Evolutionary conservation across 257 asterid genomes (phyloP).

Genomic region (Solanum rostratum): DNA sequence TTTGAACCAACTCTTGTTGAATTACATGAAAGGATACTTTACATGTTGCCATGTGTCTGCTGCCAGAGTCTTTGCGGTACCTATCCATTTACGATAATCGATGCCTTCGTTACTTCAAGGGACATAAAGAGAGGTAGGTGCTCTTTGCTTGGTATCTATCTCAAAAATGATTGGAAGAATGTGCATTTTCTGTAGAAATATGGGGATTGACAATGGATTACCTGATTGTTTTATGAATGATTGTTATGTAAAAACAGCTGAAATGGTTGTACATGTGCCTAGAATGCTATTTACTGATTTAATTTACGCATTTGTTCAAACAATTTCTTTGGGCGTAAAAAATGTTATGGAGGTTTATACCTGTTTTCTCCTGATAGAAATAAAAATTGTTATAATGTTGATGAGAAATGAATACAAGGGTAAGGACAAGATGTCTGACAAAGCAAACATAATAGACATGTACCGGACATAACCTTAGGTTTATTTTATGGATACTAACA

Average conservation of each 20-base stretch:
- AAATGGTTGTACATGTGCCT: background rate
- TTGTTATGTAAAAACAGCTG: background rate
- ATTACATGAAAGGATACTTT: conserved; percentile 10
- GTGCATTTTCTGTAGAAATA: background rate
- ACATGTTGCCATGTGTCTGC: conserved; percentile 8
- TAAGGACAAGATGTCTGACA: background rate
- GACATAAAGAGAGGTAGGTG: conserved; percentile 76
- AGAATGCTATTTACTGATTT: background rate
- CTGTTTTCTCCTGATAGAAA: background rate
- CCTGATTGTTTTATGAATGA: background rate
- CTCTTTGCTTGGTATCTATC: background rate
- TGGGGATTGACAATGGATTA: background rate
- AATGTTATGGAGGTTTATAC: background rate
- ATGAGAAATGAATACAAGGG: background rate
- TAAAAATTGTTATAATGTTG: background rate
- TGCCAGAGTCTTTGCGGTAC: conserved; percentile 67
- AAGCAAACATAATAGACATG: background rate
- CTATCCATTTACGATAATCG: conserved; percentile 91
- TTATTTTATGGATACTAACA: background rate
- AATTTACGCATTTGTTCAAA: background rate
- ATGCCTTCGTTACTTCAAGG: conserved; percentile 91
- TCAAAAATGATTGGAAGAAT: background rate
- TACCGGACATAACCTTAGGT: background rate
- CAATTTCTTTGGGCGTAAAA: background rate
- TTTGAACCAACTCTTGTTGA: background rate